Percentiles rank a stretch among this genome's conserved stretches.
These are phyloP conservation scores for Notholithocarpus densiflorus DNA, from an alignment of 306 rosid genomes.

Conservation along the genomic window DNA sequence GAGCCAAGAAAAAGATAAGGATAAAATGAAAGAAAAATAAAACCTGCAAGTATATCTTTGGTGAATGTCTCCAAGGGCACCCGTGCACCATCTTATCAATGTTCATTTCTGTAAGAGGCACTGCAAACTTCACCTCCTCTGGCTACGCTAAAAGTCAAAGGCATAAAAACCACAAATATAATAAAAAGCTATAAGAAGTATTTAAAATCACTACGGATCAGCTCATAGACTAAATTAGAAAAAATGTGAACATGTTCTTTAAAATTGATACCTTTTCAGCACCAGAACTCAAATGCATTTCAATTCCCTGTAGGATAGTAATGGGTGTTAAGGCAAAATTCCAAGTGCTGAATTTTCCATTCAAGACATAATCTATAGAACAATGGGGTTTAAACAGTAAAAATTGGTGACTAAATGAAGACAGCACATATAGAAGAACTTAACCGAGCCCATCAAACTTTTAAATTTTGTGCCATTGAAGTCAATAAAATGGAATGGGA, in stretches of 20 bases:
- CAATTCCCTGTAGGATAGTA: conserved; percentile 71
- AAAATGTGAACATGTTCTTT: conserved; percentile 19
- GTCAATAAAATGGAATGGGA: conserved; percentile 6
- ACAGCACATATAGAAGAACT: not conserved
- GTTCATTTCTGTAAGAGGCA: conserved; percentile 80
- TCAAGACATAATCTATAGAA: not conserved
- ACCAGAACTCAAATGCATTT: conserved; percentile 71
- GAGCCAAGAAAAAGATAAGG: not conserved
- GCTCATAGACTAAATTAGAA: conserved; percentile 11
- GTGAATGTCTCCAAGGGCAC: conserved; percentile 80
- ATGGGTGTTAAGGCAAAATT: conserved; percentile 12
- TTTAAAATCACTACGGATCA: not conserved
- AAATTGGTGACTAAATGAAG: not conserved
- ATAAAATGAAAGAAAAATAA: conserved; percentile 13
- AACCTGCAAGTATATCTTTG: conserved; percentile 91
- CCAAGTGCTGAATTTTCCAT: not conserved
- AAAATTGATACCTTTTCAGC: conserved; percentile 68
- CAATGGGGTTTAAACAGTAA: not conserved
- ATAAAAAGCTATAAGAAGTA: conserved; percentile 41
- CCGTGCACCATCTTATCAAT: conserved; percentile 83
- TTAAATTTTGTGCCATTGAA: conserved; percentile 9
- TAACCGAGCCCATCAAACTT: not conserved
- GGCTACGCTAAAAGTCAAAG: conserved; percentile 80
- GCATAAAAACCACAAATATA: conserved; percentile 48
- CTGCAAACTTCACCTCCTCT: conserved; percentile 91